Evolutionary conservation across 345 rosid species (phyloP), one percentile per base, ranked within the genome.

Genomic region (Dimocarpus longan): DNA sequence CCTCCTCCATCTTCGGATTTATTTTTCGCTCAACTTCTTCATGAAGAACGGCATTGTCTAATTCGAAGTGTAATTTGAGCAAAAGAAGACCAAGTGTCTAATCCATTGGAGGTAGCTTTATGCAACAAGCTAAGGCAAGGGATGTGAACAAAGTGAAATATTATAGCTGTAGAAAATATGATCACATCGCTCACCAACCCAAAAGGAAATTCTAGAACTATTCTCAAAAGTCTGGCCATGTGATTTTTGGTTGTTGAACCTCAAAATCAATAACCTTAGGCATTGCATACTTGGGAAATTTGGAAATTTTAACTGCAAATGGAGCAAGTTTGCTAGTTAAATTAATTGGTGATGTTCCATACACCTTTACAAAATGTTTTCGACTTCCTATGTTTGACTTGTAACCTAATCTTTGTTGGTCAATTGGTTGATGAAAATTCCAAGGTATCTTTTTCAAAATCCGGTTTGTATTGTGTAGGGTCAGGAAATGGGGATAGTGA

Each of bases 161-260:
- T 32, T 78, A 60, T 48, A 60, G 26, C 39, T 78, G 43, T 12
- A 78, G 70, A 48, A 62, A 77, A 57, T 70, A 62, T 48, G 42
- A 40, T 7, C 10, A 70, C 9, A 48, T 70, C 39, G 64, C 70
- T 7, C 24, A 5, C 5, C 26, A 57, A 15, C 43, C 44, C 28
- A 22, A 18, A 5, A 77, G 40, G 32, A 77, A 77, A 13, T 52
- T 71, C 5, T 71, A 42, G 5, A 71, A 52, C 39, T 71, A 71
- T 10, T 52, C 42, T 16, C 52, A 71, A 21, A 48, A 71, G 63
- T 40, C 62, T 22, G 64, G 64, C 26, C 75, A 71, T 28, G 39
- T 71, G 39, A 48, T 71, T 52, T 8, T 10, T 12, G 42, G 24
- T 4, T 71, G 63, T 32, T 65, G 71, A 43, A 32, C 72, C 66